Conservation (phyloP, 2,329 filamentous ascomycete genomes). For the Chaetothyriales sp. region DNA sequence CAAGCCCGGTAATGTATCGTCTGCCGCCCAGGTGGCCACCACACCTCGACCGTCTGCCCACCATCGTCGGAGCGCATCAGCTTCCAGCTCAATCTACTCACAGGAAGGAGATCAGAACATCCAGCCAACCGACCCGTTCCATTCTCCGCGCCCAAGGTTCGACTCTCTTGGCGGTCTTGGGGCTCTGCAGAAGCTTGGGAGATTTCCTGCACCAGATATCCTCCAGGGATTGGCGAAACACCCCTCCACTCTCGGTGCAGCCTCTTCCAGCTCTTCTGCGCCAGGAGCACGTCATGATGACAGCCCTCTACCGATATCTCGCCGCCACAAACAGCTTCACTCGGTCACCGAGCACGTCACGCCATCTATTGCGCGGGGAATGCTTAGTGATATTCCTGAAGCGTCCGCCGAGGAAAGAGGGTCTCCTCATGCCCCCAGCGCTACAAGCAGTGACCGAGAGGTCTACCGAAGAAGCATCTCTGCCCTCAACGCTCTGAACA, state of each 20-base stretch:
- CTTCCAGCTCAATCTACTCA: not conserved
- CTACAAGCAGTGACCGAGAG: slow-evolving; percentile 14
- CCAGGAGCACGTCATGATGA: not conserved
- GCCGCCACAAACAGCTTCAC: not conserved
- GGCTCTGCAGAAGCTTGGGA: not conserved
- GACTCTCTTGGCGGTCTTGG: not conserved
- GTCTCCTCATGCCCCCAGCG: slow-evolving; percentile 6
- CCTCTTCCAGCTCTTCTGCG: not conserved
- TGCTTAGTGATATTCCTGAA: slow-evolving; percentile 13
- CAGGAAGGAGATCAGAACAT: not conserved
- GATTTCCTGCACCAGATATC: not conserved
- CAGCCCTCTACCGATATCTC: not conserved
- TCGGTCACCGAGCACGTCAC: not conserved
- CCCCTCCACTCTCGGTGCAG: not conserved
- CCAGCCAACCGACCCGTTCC: not conserved
- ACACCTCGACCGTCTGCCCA: not conserved
- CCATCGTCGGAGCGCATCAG: not conserved
- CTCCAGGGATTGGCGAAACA: not conserved
- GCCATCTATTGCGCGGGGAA: slow-evolving; percentile 5
- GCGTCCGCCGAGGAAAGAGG: slow-evolving; percentile 1
- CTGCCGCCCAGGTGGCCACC: too few relatives aligned
- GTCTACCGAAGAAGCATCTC: slow-evolving; percentile 12
- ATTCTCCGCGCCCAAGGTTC: not conserved
- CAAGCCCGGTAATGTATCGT: not conserved
- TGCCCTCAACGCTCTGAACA: slow-evolving; percentile 11